Base-by-base conservation (phyloP, 1,284 basidiomycete genomes). In the Puccinia sorghi region DNA sequence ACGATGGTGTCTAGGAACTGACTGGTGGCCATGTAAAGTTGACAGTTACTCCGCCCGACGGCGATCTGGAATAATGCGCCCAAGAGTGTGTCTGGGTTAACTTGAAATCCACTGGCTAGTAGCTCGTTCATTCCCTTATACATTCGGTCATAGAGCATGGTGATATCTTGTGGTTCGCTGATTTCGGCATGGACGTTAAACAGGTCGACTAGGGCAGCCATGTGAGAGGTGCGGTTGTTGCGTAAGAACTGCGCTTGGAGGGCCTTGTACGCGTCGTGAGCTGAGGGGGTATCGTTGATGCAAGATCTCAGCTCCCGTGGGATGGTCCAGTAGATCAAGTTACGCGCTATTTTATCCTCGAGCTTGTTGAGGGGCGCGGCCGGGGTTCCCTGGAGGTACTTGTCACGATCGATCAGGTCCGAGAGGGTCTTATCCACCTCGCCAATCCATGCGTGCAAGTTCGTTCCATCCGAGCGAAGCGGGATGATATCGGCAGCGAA, bases 291-390 rank as follows among this genome's bases (percentile, higher is more conserved):
- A 56, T 32, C 46, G 20, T 71, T 37, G 27, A 71, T 71, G 37
- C 52, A 54, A 32, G 69, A 56, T 52, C 69, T 25, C 7, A 71
- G 69, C 20, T 54, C 48, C 37, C 48, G 52, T 13, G 69, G 69
- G 69, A 71, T 71, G 37, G 69, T 71, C 69, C 69, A 71, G 25
- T 71, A 56, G 11, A 71, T 71, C 37, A 71, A 39, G 69, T 54
- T 52, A 54, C 69, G 48, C 37, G 69, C 69, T 37, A 56, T 71
- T 39, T 71, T 71, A 37, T 71, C 69, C 22, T 54, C 25, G 32
- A 13, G 17, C 32, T 71, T 71, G 32, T 50, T 71, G 37, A 56
- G 22, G 8, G 69, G 69, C 3, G 9, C 17, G 4, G 46, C 3
- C 0, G 48, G 69, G 20, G 52, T 12, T 13, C 37, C 52, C 32